Evolutionary conservation across 2,329 filamentous ascomycete genomes (phyloP).

Genomic region (Colletotrichum neosansevieriae): DNA sequence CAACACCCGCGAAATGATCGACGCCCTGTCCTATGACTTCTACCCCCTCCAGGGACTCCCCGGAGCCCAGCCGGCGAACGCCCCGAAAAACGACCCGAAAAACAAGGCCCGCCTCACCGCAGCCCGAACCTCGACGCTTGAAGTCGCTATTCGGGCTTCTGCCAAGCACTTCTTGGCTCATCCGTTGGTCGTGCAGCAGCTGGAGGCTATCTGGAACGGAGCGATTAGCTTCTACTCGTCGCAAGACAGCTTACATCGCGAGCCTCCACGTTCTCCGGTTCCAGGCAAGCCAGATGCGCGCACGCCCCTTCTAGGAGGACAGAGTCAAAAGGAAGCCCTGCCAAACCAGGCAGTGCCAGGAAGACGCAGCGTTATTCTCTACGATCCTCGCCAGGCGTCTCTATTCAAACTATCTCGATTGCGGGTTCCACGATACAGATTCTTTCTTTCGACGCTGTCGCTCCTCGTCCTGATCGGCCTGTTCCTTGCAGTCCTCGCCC

Average conservation of each 20-base stretch:
- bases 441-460: slow-evolving; percentile 89
- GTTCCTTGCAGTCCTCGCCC: slow-evolving; percentile 83
- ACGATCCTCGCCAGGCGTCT: slow-evolving; percentile 91
- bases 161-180: slow-evolving; percentile 94
- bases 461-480: slow-evolving; percentile 86
- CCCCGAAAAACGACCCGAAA: slow-evolving; percentile 52
- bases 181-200: slow-evolving; percentile 89
- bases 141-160: slow-evolving; percentile 92
- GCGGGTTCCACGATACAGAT: slow-evolving; percentile 90
- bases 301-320: slow-evolving; percentile 64
- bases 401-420: slow-evolving; percentile 91
- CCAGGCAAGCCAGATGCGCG: slow-evolving; percentile 55
- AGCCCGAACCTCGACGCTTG: slow-evolving; percentile 87
- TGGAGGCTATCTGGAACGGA: slow-evolving; percentile 98
- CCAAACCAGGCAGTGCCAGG: slow-evolving; percentile 53
- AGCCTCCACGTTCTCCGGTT: slow-evolving; percentile 50
- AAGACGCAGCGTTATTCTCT: slow-evolving; percentile 84
- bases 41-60: slow-evolving; percentile 88
- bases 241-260: slow-evolving; percentile 85
- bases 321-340: slow-evolving; percentile 48
- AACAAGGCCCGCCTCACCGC: slow-evolving; percentile 66
- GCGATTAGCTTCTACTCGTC: slow-evolving; percentile 94
- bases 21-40: slow-evolving; percentile 95
- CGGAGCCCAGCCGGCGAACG: slow-evolving; percentile 54
- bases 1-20: slow-evolving; percentile 88